Conservation (phyloP, 768 basidiomycete species). For the Piloderma croceum region DNA sequence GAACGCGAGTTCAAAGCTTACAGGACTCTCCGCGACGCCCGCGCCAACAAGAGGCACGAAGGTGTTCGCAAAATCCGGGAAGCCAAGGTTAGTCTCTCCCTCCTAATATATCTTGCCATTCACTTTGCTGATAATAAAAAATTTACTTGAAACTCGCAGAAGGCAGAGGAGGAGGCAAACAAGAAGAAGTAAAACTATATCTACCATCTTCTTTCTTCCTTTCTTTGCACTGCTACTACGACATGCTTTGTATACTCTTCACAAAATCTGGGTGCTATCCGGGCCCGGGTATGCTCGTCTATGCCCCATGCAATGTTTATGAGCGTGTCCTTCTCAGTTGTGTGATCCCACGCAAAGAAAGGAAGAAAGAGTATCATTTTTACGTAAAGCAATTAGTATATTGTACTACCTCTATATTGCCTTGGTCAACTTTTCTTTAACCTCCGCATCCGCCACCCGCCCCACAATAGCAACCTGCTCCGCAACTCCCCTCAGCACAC, state of each 20-base stretch:
- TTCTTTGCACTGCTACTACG: constrained; percentile 22
- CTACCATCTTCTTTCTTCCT: constrained; percentile 11
- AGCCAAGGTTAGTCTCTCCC: constrained; percentile 59
- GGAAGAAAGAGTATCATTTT: too few species aligned
- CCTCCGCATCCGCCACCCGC: constrained; percentile 74
- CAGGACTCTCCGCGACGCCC: constrained; percentile 79
- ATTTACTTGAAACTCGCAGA: constrained; percentile 48
- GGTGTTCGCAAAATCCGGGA: constrained; percentile 84
- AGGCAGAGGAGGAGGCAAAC: constrained; percentile 86
- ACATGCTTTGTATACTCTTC: constrained; percentile 22
- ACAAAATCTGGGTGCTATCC: constrained; percentile 32
- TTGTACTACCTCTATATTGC: too few species aligned
- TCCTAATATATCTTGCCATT: neutral
- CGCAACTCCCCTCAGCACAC: constrained; percentile 80
- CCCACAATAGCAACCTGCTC: constrained; percentile 81
- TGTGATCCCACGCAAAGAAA: too few species aligned
- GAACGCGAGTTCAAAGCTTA: constrained; percentile 89
- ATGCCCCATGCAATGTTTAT: constrained; percentile 29
- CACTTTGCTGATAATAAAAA: constrained; percentile 11
- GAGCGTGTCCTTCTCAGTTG: constrained; percentile 11
- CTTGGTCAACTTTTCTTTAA: constrained; percentile 53
- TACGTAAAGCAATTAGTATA: too few species aligned
- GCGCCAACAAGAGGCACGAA: constrained; percentile 77
- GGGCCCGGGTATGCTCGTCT: constrained; percentile 28
- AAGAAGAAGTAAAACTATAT: constrained; percentile 73